These are phyloP conservation scores for Termitomyces sp. DNA, from an alignment of 768 basidiomycete species.

Conservation along the genomic window DNA sequence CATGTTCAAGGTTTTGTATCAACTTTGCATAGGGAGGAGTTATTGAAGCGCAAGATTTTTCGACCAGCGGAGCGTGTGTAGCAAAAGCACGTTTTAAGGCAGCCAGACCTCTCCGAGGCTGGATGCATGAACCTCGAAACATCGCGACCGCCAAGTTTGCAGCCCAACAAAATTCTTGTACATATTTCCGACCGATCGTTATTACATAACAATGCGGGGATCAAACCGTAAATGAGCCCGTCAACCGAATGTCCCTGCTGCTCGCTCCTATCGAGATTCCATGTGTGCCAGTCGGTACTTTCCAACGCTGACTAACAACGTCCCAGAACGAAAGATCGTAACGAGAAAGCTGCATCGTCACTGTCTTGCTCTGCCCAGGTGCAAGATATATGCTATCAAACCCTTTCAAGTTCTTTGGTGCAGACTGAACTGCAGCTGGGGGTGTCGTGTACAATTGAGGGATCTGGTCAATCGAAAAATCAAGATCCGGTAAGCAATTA, in stretches of 20 bases:
- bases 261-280: slow-evolving; percentile 44
- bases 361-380: slow-evolving; percentile 37
- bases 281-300: slow-evolving; percentile 41
- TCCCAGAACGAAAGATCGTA: slow-evolving; percentile 54
- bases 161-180: slow-evolving; percentile 8
- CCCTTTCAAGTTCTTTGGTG: slow-evolving; percentile 49
- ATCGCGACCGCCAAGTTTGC: slow-evolving; percentile 12
- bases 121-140: slow-evolving; percentile 19
- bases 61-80: slow-evolving; percentile 28
- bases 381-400: slow-evolving; percentile 45
- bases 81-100: slow-evolving; percentile 28
- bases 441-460: slow-evolving; percentile 51
- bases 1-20: slow-evolving; percentile 61
- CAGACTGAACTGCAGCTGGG: slow-evolving; percentile 40
- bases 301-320: slow-evolving; percentile 49
- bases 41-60: slow-evolving; percentile 52
- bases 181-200: slow-evolving; percentile 8
- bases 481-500: not conserved
- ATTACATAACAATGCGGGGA: not conserved
- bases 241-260: slow-evolving; percentile 42
- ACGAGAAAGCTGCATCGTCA: slow-evolving; percentile 42
- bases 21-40: slow-evolving; percentile 81
- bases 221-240: slow-evolving; percentile 32
- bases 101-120: slow-evolving; percentile 16
- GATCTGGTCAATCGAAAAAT: slow-evolving; percentile 24